Conservation (phyloP, 2,329 filamentous ascomycete species). For the Calcarisporium arbuscula region DNA sequence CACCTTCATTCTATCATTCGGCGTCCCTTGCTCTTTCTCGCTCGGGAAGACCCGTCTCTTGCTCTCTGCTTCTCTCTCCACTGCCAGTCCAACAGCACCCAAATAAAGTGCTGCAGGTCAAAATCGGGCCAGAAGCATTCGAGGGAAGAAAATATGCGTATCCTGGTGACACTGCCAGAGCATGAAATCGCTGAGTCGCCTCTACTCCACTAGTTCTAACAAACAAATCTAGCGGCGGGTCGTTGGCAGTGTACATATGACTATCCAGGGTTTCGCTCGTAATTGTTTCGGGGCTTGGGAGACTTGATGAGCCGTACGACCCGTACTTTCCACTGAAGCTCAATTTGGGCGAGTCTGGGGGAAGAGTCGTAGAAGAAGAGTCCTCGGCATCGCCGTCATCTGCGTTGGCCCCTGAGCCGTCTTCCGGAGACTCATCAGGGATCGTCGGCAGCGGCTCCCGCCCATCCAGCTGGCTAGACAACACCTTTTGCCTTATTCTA, state of each 20-base stretch:
- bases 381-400: slow-evolving; percentile 35
- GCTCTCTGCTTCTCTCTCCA: slow-evolving; percentile 56
- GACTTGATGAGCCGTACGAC: slow-evolving; percentile 29
- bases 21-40: slow-evolving; percentile 18
- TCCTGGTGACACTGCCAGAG: slow-evolving; percentile 95
- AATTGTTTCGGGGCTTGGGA: slow-evolving; percentile 77
- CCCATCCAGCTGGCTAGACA: slow-evolving; percentile 55
- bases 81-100: slow-evolving; percentile 87
- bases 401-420: slow-evolving; percentile 34
- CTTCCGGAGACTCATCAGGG: slow-evolving; percentile 40
- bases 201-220: slow-evolving; percentile 90
- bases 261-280: slow-evolving; percentile 73
- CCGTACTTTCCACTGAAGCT: slow-evolving; percentile 25
- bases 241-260: slow-evolving; percentile 81
- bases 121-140: slow-evolving; percentile 95
- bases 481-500: slow-evolving; percentile 80
- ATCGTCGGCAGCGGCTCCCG: slow-evolving; percentile 43
- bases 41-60: slow-evolving; percentile 40
- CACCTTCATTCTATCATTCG: slow-evolving; percentile 15
- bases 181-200: slow-evolving; percentile 93
- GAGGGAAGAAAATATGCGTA: slow-evolving; percentile 86
- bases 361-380: slow-evolving; percentile 55
- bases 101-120: slow-evolving; percentile 86
- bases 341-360: slow-evolving; percentile 45
- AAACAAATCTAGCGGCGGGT: slow-evolving; percentile 84